Evolutionary conservation across 345 rosid species (phyloP), one percentile per base, ranked within the genome.

Genomic region (Microthlaspi erraticum): DNA sequence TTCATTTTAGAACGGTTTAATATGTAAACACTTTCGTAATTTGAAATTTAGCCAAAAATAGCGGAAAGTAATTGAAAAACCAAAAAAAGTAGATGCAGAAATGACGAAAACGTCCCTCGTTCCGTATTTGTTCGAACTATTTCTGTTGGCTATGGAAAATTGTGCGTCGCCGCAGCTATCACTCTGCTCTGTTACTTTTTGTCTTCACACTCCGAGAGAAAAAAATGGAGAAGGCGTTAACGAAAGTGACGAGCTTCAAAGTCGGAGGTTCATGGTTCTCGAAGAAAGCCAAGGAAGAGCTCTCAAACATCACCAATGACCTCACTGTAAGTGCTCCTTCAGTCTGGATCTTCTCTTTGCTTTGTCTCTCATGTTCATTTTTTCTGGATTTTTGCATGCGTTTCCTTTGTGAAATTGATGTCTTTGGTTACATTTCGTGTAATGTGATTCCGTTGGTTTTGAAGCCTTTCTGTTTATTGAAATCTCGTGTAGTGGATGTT

Each of bases 281-380:
- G 0, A 93, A 85, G 83, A 89, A 87, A 80, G 98, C 98, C 51
- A 91, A 89, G 77, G 90, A 85, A 65, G 98, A 93, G 83, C 65
- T 93, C 78, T 78, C 90, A 32, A 89, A 86, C 83, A 89, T 93
- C 64, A 71, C 93, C 61, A 91, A 82, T 56, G 98, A 93, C 72
- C 68, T 93, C 81, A 78, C 84, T 64, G 98, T 93, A 31, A 83
- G 75, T 69, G 5, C 29, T 54, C 12, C 10, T 33, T 18, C n/a
- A 62, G 29, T 36, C 10, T 1, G 3, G 2, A 14, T 60, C 44
- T 45, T 55, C 7, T 37, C 13, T 69, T 69, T 66, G 5, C 26
- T 68, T 29, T n/a, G 5, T 44, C 2, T 63, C 50, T 63, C 6
- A 31, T 71, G n/a, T n/a, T 56, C 20, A 3, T 34, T 58, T 3